Evolutionary conservation across 2,329 filamentous ascomycete species (phyloP).

Genomic region (Fusarium ambrosium): DNA sequence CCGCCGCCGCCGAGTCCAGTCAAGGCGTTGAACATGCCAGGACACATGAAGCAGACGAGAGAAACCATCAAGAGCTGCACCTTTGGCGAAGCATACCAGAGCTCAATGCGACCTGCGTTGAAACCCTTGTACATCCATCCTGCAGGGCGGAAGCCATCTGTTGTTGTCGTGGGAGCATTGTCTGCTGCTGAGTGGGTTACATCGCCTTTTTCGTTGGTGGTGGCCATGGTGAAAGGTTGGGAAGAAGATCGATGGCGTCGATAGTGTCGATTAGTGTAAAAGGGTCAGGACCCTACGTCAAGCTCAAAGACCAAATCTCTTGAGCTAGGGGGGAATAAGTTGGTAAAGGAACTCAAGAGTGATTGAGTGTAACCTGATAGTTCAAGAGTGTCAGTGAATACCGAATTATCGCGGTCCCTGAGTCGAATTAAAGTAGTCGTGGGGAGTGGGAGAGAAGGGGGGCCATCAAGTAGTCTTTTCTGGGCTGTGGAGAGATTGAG

Average conservation of each 20-base stretch:
- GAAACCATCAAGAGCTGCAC: constrained; percentile 78
- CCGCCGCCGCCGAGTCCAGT: constrained; percentile 74
- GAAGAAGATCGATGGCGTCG: not conserved
- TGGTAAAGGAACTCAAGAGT: not conserved
- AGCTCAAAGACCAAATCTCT: not conserved
- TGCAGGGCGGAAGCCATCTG: constrained; percentile 53
- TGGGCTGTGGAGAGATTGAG: no score
- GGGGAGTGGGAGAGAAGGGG: not conserved
- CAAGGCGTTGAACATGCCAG: constrained; percentile 80
- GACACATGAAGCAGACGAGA: constrained; percentile 71
- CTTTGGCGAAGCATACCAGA: constrained; percentile 82
- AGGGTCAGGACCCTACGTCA: constrained; percentile 20
- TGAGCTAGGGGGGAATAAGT: not conserved
- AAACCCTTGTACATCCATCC: constrained; percentile 79
- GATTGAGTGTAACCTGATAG: constrained; percentile 1
- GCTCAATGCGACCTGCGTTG: constrained; percentile 64
- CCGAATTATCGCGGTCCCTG: not conserved
- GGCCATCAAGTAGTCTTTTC: no score
- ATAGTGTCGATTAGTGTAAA: not conserved
- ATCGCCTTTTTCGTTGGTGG: constrained; percentile 46
- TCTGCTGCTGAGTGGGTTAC: constrained; percentile 37
- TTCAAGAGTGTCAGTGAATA: not conserved
- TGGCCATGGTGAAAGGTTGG: constrained; percentile 41
- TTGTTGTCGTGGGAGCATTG: constrained; percentile 16
- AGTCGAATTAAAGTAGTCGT: constrained; percentile 37